Base-by-base conservation (phyloP, 192 early-diverging fungal genomes). In the Coemansia sp. region DNA sequence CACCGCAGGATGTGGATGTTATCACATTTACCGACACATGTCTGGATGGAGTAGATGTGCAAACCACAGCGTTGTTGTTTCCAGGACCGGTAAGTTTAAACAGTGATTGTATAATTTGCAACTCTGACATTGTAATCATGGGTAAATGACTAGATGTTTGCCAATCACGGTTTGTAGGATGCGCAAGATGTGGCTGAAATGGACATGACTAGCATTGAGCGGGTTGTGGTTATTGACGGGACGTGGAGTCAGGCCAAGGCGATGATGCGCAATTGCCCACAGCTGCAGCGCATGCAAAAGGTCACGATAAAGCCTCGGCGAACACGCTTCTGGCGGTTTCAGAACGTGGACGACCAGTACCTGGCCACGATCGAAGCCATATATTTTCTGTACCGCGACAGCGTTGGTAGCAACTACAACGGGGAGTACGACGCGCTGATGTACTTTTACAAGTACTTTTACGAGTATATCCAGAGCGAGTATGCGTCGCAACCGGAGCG, bases 321-420 rank as follows among this genome's bases (percentile, higher is more conserved):
- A 61, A 98, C 96, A 5, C 67, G 88, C 56, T 98, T 96, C 68
- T 98, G 94, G 94, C 80, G 96, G 57, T 93, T 88, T 71, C 96
- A 98, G 73, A 81, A 83, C 48, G 80, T 86, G 31, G 85, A 85
- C 18, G 86, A 89, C 14, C 73, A 83, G 56, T 84, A 90, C 58
- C 70, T 98, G 52, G 92, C 96, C 0, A 98, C 96, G 2, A 96
- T 98, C 44, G 96, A 98, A 70, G 96, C 96, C 4, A 91, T 96
- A 21, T 98, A 98, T 58, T 98, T 89, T 68, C 86, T 96, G 59
- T 92, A 89, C 74, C 83, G 87, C 36, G 96, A 96, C 71, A 94
- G 89, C 71, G 73, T 82, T 20, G 73, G 74, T 36, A 36, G 18
- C 44, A 57, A 63, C 1, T 93, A 93, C 76, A 73, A 83, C 48